phyloP scores from a whole-genome alignment of 106 monocot species.

The Allium fistulosum region DNA sequence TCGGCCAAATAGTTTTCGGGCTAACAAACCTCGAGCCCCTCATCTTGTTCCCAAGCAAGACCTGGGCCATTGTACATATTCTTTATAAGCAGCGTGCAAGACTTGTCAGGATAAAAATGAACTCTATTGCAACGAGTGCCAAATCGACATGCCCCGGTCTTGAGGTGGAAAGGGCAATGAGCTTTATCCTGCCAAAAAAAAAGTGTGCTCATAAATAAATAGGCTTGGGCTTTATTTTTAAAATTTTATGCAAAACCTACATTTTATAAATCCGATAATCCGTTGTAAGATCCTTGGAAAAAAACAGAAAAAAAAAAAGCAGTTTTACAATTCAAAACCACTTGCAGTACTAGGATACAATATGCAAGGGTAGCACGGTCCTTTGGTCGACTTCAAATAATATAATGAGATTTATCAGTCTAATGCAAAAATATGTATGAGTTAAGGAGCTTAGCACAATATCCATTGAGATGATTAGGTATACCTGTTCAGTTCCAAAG shows the following conservation, averaged over 20 bases:
- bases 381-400: too few relatives aligned
- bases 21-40: constrained; percentile 99
- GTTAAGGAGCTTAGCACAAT: too few relatives aligned
- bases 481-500: constrained; percentile 96
- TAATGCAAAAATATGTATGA: too few relatives aligned
- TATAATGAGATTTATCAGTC: too few relatives aligned
- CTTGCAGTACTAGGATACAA: too few relatives aligned
- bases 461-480: background rate
- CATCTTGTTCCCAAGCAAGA: constrained; percentile 93
- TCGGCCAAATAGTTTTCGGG: constrained; percentile 35
- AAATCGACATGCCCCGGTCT: constrained; percentile 94
- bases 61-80: constrained; percentile 98
- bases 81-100: constrained; percentile 87
- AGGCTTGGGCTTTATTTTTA: too few relatives aligned
- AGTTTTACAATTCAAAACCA: too few relatives aligned
- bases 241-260: too few relatives aligned
- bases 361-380: too few relatives aligned
- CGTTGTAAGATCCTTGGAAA: too few relatives aligned
- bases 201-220: background rate
- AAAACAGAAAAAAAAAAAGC: too few relatives aligned
- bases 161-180: constrained; percentile 95
- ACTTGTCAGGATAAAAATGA: constrained; percentile 96
- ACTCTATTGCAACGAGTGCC: constrained; percentile 76
- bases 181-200: constrained; percentile 73
- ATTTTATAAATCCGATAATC: too few relatives aligned